Evolutionary conservation across 1,284 basidiomycete species (phyloP).

Genomic region (Mycena sp.): DNA sequence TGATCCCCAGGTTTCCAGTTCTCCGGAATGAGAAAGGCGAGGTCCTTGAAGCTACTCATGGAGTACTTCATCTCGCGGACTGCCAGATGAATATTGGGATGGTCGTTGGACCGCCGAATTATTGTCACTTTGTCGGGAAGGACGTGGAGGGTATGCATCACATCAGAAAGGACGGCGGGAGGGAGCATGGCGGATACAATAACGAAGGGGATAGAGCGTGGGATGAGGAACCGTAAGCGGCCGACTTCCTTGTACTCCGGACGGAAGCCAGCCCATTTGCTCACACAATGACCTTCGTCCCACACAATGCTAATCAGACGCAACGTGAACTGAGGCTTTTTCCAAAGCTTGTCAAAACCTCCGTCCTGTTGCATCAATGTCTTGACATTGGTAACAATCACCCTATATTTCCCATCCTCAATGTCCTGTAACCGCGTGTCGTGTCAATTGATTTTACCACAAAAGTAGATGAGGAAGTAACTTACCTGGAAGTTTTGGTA

Average conservation of each 20-base stretch:
- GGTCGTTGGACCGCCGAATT: constrained; percentile 41
- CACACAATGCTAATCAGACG: constrained; percentile 40
- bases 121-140: constrained; percentile 18
- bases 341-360: constrained; percentile 38
- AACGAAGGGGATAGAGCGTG: constrained; percentile 37
- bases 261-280: constrained; percentile 45
- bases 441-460: neutral
- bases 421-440: constrained; percentile 37
- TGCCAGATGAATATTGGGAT: constrained; percentile 42
- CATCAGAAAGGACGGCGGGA: constrained; percentile 31
- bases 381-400: constrained; percentile 42
- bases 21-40: constrained; percentile 42
- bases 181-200: constrained; percentile 48
- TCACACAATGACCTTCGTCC: constrained; percentile 50
- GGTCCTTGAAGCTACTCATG: constrained; percentile 38
- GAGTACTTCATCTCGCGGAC: constrained; percentile 40
- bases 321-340: constrained; percentile 34
- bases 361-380: constrained; percentile 35
- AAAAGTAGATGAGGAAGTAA: neutral
- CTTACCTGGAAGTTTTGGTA: constrained; percentile 12
- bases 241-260: constrained; percentile 41
- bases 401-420: constrained; percentile 36
- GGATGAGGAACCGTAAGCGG: constrained; percentile 35
- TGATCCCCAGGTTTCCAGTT: constrained; percentile 18
- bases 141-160: constrained; percentile 35